Evolutionary conservation across 306 rosid species (phyloP).

Genomic region (Gillenia trifoliata): DNA sequence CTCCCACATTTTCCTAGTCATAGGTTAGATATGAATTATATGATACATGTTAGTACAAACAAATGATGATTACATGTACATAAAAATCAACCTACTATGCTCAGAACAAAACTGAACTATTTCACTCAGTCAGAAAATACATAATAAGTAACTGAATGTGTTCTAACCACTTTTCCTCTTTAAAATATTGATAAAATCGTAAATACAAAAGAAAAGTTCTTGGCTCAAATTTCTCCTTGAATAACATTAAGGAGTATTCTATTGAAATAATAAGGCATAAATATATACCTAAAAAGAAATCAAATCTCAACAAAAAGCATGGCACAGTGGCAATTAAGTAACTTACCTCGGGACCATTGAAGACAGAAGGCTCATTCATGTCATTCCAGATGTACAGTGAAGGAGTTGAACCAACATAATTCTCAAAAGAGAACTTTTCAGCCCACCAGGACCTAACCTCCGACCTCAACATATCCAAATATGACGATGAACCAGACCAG

Average conservation of each 20-base stretch:
- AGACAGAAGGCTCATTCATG: slow-evolving; percentile 98
- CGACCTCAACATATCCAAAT: slow-evolving; percentile 65
- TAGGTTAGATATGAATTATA: not conserved
- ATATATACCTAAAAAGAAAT: not conserved
- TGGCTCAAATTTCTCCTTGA: not conserved
- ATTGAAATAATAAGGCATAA: not conserved
- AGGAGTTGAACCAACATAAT: slow-evolving; percentile 88
- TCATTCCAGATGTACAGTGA: slow-evolving; percentile 95
- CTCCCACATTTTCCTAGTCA: not conserved
- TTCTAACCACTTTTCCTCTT: not conserved
- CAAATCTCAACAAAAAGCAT: slow-evolving; percentile 5
- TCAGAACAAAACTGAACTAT: not conserved
- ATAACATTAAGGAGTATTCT: not conserved
- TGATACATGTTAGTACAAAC: not conserved
- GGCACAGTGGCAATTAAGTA: slow-evolving; percentile 5
- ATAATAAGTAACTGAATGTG: not conserved
- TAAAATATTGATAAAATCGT: not conserved
- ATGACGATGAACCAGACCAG: slow-evolving; percentile 97
- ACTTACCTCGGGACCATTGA: slow-evolving; percentile 97
- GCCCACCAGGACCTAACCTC: slow-evolving; percentile 93
- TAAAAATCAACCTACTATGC: not conserved
- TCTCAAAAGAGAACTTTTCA: slow-evolving; percentile 59
- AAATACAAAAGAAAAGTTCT: not conserved
- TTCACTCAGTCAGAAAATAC: not conserved
- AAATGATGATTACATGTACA: not conserved